Evolutionary conservation across 2,329 filamentous ascomycete genomes (phyloP).

Genomic region (Arthrinium puccinioides): DNA sequence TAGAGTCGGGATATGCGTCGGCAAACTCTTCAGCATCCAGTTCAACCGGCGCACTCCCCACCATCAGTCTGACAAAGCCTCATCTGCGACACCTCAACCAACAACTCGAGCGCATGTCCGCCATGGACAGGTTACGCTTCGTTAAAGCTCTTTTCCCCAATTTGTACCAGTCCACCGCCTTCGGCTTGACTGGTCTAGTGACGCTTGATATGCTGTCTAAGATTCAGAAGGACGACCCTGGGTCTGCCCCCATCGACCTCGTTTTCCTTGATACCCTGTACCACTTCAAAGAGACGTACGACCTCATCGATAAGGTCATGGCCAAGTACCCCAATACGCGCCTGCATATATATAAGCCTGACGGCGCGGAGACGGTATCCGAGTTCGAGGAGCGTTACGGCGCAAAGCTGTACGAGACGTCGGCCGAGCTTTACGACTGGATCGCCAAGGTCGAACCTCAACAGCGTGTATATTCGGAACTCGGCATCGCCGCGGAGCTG

Average conservation of each 20-base stretch:
- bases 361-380: constrained; percentile 60
- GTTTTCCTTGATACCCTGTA: constrained; percentile 82
- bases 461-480: constrained; percentile 79
- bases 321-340: constrained; percentile 70
- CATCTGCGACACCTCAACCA: constrained; percentile 88
- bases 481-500: constrained; percentile 82
- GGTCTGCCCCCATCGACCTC: constrained; percentile 52
- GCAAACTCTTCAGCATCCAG: constrained; percentile 50
- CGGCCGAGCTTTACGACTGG: constrained; percentile 91
- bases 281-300: constrained; percentile 72
- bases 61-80: constrained; percentile 77
- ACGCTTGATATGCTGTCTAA: constrained; percentile 82
- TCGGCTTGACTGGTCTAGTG: constrained; percentile 72
- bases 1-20: constrained; percentile 84
- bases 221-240: constrained; percentile 56
- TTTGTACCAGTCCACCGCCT: constrained; percentile 81
- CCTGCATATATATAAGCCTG: constrained; percentile 86
- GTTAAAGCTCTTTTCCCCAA: constrained; percentile 84
- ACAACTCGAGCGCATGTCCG: constrained; percentile 80
- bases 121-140: constrained; percentile 88
- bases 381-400: constrained; percentile 83
- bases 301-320: constrained; percentile 67
- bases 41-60: constrained; percentile 57
- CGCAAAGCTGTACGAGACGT: constrained; percentile 73
- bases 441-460: constrained; percentile 96